Evolutionary conservation across 139 green algal species (phyloP), one percentile per base, ranked within the genome.

Genomic region (Chlamydomonas incerta): DNA sequence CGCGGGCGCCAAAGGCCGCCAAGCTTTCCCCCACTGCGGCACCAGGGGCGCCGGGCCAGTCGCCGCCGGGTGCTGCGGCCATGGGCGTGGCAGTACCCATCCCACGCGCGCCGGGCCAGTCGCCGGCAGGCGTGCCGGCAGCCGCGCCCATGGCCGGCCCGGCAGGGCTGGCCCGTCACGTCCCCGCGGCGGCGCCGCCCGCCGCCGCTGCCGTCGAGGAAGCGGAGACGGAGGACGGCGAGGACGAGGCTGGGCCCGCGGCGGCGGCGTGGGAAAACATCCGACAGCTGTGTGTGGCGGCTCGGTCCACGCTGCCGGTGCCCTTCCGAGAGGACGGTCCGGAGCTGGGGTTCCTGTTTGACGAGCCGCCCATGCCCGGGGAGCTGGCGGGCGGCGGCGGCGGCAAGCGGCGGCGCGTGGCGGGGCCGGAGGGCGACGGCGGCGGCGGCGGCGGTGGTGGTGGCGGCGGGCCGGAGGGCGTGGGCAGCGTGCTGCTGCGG

Each of bases 311-410:
- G 20, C 72, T 97, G 77, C 87, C 86, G 24, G 89, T 90, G 33
- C 72, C 87, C 6, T 96, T 91, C 80, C 73, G 91, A 3, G 83
- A 92, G 52, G 95, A 96, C 84, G 95, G 95, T 2, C 95, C 95
- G 18, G 89, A 87, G 33, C 86, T 98, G 79, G 94, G 87, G 3
- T 86, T 89, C 26, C 63, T 92, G 17, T 96, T 96, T 77, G 94
- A 96, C 70, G 88, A 89, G 0, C 26, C 86, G 33, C 82, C 74
- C 8, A 23, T 57, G 55, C 72, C 67, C 3, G 62, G 46, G 29
- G 41, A 82, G 33, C 28, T 50, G 37, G 31, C 46, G 28, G 76
- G 26, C 41, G 77, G 60, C 35, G 76, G 46, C 46, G 46, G 79
- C 69, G 69, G 33, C 79, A 85, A 85, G 79, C 47, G 50, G 65